Percentiles rank a stretch among this genome's conserved stretches.
Evolutionary conservation across 2,329 filamentous ascomycete species (phyloP).

Genomic region (Colletotrichum ledebouriae): DNA sequence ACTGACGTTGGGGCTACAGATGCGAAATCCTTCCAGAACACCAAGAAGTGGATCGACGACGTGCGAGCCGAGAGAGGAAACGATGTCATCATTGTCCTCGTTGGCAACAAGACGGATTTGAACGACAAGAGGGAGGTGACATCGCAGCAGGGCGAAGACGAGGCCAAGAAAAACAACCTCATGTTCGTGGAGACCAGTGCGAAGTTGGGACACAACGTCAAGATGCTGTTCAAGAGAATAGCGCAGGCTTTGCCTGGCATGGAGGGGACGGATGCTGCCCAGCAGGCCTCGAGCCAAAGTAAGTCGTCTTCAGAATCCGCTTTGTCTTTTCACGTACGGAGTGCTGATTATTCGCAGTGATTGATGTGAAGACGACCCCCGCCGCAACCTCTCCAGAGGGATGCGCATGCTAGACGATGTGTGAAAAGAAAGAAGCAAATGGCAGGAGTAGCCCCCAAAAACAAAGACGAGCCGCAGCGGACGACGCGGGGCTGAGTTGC

Average conservation of each 20-base stretch:
- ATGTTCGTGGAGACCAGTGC: slow-evolving; percentile 99
- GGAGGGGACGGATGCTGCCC: slow-evolving; percentile 88
- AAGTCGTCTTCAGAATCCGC: slow-evolving; percentile 54
- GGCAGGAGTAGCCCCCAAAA: slow-evolving; percentile 20
- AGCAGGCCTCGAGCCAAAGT: slow-evolving; percentile 83
- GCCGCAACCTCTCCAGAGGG: slow-evolving; percentile 78
- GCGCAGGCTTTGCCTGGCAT: slow-evolving; percentile 97
- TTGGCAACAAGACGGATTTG: slow-evolving; percentile 99
- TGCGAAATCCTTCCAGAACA: slow-evolving; percentile 98
- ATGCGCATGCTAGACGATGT: slow-evolving; percentile 70
- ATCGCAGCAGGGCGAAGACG: slow-evolving; percentile 94
- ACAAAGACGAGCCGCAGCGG: slow-evolving; percentile 39
- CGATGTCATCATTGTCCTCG: slow-evolving; percentile 98
- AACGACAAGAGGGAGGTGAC: slow-evolving; percentile 99
- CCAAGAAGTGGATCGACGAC: slow-evolving; percentile 99
- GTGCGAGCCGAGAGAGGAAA: slow-evolving; percentile 96
- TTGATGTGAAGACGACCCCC: slow-evolving; percentile 89
- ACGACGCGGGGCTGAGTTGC: slow-evolving; percentile 32
- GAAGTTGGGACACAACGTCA: slow-evolving; percentile 98
- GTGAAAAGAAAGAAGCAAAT: slow-evolving; percentile 16
- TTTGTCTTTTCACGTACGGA: not conserved
- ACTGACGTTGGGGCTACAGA: slow-evolving; percentile 60
- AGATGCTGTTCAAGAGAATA: slow-evolving; percentile 97
- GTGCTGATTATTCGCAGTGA: slow-evolving; percentile 71
- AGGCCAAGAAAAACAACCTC: slow-evolving; percentile 96